These are phyloP conservation scores for Penicillium sp. DNA, from an alignment of 2,329 filamentous ascomycete genomes.

Conservation along the genomic window DNA sequence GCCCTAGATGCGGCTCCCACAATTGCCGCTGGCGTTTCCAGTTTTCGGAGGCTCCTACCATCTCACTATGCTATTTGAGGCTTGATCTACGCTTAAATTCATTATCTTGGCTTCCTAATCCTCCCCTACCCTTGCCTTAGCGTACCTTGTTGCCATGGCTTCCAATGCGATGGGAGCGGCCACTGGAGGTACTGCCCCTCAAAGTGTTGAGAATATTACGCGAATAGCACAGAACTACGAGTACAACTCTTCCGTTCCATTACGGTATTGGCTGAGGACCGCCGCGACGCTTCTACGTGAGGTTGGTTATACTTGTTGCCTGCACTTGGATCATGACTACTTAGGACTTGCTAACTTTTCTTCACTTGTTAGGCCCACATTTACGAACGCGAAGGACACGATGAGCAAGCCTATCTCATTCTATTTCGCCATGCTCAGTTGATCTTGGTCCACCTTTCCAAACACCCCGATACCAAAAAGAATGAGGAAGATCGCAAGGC, in stretches of 20 bases:
- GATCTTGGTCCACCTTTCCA: slow-evolving; percentile 71
- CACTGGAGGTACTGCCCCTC: slow-evolving; percentile 52
- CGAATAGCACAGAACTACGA: slow-evolving; percentile 74
- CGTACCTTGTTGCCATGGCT: slow-evolving; percentile 23
- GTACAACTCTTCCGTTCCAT: slow-evolving; percentile 72
- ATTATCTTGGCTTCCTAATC: neutral
- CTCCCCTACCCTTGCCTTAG: neutral
- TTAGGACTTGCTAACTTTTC: neutral
- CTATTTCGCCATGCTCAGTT: slow-evolving; percentile 86
- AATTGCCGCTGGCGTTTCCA: slow-evolving; percentile 19
- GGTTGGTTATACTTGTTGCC: slow-evolving; percentile 52
- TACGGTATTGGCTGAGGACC: slow-evolving; percentile 79
- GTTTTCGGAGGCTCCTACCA: slow-evolving; percentile 14
- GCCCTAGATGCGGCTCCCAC: slow-evolving; percentile 28
- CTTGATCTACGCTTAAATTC: slow-evolving; percentile 3
- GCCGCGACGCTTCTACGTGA: slow-evolving; percentile 77
- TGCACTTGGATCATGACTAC: neutral
- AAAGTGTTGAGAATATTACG: slow-evolving; percentile 75
- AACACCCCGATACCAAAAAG: slow-evolving; percentile 70
- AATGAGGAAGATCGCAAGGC: slow-evolving; percentile 59
- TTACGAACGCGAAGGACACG: slow-evolving; percentile 81
- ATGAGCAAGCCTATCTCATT: slow-evolving; percentile 84
- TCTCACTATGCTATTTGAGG: slow-evolving; percentile 19
- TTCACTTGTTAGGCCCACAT: slow-evolving; percentile 65
- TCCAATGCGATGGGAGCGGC: slow-evolving; percentile 22